Base-by-base conservation (phyloP, 495 filamentous ascomycete species). In the Xylaria curta region DNA sequence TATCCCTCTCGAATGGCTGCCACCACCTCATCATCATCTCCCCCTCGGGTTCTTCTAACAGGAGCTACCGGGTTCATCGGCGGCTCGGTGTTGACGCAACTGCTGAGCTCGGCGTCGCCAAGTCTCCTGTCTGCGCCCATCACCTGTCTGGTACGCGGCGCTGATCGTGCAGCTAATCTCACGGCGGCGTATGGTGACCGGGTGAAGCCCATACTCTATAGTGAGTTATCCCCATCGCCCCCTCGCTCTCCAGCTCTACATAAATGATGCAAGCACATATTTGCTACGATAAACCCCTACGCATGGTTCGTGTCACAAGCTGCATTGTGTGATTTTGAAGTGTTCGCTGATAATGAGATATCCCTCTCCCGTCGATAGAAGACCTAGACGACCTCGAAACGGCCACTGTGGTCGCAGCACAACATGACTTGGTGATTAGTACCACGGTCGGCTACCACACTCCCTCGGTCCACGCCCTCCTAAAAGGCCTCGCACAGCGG, bases 381-480 rank as follows among this genome's bases (percentile, higher is more conserved):
- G 76, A 71, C 44, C 38, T 78, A 1, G 82, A 84, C 64, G 80
- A 84, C 40, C 33, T 70, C 10, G 78, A 81, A 3, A 68, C 73
- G 13, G 74, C 79, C 9, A 60, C 59, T 17, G 72, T 70, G 1
- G 77, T 75, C 31, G 81, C 82, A 0, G 75, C 73, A 9, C 73
- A 82, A 54, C 78, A 84, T 67, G 83, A 85, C 54, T 58, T 85
- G 36, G 79, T 86, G 26, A 81, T 85, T 63, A 80, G 82, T 67
- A 75, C 79, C 1, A 81, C 82, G 8, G 13, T 72, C 9, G 81
- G 79, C 13, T 81, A 66, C 65, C 79, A 84, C 66, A 36, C 73
- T 1, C 28, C 73, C 1, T 77, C 76, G 9, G 76, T 78, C 1
- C 72, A 69, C 47, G 83, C 84, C 0, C 69, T 82, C 13, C 68